Evolutionary conservation across 495 filamentous ascomycete genomes (phyloP).

Genomic region (Hypoxylon lienhwacheense): DNA sequence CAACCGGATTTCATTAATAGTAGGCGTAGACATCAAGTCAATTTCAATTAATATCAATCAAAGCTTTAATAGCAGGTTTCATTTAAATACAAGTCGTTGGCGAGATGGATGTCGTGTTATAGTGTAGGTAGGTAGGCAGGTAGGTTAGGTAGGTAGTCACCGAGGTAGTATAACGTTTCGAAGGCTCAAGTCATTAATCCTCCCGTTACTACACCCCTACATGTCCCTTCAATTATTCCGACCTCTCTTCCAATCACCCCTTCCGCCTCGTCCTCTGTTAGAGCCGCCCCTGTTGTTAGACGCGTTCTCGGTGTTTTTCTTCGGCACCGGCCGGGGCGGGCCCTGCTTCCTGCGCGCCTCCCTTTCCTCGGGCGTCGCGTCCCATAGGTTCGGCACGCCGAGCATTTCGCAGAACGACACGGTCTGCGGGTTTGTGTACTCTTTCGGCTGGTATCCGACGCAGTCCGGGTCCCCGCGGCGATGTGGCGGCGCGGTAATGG

Average conservation of each 20-base stretch:
- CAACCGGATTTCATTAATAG: too few relatives aligned
- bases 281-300: conserved; percentile 31
- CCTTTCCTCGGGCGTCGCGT: conserved; percentile 68
- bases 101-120: too few relatives aligned
- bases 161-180: too few relatives aligned
- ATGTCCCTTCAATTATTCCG: conserved; percentile 35
- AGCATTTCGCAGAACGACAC: conserved; percentile 73
- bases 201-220: conserved; percentile 41
- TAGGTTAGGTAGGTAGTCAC: too few relatives aligned
- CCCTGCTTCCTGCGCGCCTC: conserved; percentile 52
- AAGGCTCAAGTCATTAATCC: too few relatives aligned
- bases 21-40: too few relatives aligned
- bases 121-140: too few relatives aligned
- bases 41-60: too few relatives aligned
- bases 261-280: conserved; percentile 37
- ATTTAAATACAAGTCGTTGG: too few relatives aligned
- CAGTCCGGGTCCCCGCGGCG: conserved; percentile 45
- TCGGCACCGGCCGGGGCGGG: conserved; percentile 39
- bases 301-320: conserved; percentile 37
- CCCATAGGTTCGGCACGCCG: conserved; percentile 75
- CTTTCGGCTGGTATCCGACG: conserved; percentile 56
- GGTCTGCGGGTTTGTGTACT: conserved; percentile 86
- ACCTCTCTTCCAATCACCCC: conserved; percentile 37
- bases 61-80: too few relatives aligned
- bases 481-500: conserved; percentile 71